phyloP scores from a whole-genome alignment of 306 rosid species.

The Trifolium repens region DNA sequence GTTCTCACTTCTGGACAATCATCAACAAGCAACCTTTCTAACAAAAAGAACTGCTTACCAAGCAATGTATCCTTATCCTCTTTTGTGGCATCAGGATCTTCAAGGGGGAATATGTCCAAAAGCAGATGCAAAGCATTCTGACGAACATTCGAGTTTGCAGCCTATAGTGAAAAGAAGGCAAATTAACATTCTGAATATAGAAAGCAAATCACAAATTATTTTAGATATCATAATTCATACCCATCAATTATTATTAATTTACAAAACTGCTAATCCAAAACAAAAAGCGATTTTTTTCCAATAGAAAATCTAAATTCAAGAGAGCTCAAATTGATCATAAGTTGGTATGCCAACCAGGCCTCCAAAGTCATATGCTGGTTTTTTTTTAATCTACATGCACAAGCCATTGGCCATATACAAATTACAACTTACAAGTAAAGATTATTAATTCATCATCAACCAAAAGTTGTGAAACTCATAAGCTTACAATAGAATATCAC shows the following conservation, averaged over 20 bases:
- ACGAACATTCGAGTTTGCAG: conserved; percentile 91
- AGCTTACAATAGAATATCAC: neutral
- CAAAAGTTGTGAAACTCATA: conserved; percentile 9
- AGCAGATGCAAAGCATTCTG: conserved; percentile 85
- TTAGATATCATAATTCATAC: neutral
- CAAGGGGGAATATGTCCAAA: conserved; percentile 87
- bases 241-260: neutral
- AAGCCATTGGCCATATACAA: neutral
- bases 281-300: neutral
- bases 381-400: neutral
- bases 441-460: neutral
- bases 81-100: conserved; percentile 90
- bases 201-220: conserved; percentile 27
- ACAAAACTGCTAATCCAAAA: conserved; percentile 17
- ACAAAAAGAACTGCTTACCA: conserved; percentile 75
- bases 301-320: neutral
- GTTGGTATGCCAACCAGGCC: neutral
- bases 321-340: neutral
- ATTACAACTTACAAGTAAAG: conserved; percentile 1
- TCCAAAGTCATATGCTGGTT: neutral
- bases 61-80: conserved; percentile 86
- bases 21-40: conserved; percentile 76
- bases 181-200: conserved; percentile 26
- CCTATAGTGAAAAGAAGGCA: conserved; percentile 59
- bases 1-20: conserved; percentile 79